Evolutionary conservation across 2,329 filamentous ascomycete species (phyloP).

Genomic region (Hypoxylon sp.): DNA sequence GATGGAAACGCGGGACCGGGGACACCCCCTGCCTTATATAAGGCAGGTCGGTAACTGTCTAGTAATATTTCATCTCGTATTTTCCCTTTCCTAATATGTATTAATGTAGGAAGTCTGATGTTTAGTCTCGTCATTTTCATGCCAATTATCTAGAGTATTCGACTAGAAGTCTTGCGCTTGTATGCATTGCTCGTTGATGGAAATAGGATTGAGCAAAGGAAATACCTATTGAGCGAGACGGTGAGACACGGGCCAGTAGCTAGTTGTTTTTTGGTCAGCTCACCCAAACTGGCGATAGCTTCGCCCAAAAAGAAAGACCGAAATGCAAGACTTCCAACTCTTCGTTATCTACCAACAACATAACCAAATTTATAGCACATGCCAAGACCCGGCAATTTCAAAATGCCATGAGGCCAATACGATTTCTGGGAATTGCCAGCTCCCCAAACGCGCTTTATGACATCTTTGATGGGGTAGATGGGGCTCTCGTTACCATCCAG

Average conservation of each 20-base stretch:
- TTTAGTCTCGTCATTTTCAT: background rate
- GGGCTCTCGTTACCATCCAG: constrained; percentile 35
- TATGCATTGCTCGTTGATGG: background rate
- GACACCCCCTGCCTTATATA: constrained; percentile 15
- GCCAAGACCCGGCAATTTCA: constrained; percentile 37
- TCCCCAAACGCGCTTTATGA: constrained; percentile 35
- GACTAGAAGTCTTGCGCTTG: background rate
- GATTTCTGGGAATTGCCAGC: constrained; percentile 34
- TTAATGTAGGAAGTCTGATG: background rate
- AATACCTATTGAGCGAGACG: background rate
- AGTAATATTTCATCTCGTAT: background rate
- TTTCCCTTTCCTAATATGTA: background rate
- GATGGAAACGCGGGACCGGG: constrained; percentile 11
- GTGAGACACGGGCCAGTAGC: background rate
- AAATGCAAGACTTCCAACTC: background rate
- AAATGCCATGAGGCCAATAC: constrained; percentile 16
- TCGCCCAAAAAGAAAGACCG: background rate
- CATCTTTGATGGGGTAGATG: constrained; percentile 19
- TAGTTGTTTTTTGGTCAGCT: background rate
- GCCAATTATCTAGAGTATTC: background rate
- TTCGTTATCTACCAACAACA: background rate
- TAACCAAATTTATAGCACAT: background rate
- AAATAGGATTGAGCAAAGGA: background rate
- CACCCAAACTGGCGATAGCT: background rate
- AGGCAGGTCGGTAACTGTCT: constrained; percentile 19